Percentiles rank a stretch among this genome's conserved stretches.
These are phyloP conservation scores for Yamadazyma sp. DNA, from an alignment of 805 yeast species.

Conservation along the genomic window DNA sequence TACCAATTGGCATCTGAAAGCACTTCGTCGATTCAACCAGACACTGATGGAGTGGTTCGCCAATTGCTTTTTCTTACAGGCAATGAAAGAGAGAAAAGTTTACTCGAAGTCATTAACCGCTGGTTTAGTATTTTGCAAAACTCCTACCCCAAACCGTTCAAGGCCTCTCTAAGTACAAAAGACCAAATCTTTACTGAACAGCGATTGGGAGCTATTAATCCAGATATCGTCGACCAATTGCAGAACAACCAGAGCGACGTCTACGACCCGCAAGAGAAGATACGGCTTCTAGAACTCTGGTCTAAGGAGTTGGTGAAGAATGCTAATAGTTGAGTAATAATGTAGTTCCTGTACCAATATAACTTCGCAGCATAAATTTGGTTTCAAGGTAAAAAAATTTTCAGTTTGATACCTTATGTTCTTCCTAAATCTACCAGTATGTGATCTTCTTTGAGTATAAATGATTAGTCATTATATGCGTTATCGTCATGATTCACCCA, in stretches of 20 bases:
- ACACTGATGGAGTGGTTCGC: not conserved
- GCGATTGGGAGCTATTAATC: conserved; percentile 21
- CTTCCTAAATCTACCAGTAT: not conserved
- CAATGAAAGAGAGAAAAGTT: conserved; percentile 5
- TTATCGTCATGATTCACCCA: conserved; percentile 48
- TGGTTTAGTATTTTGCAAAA: conserved; percentile 20
- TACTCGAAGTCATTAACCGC: conserved; percentile 9
- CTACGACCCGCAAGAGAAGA: conserved; percentile 6
- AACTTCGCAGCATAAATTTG: conserved; percentile 3
- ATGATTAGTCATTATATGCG: conserved; percentile 39
- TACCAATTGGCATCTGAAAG: too few species aligned
- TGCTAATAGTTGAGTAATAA: not conserved
- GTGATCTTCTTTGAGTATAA: conserved; percentile 12
- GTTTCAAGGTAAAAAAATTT: conserved; percentile 1
- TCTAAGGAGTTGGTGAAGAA: not conserved
- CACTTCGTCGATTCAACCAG: not conserved
- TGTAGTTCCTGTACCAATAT: not conserved
- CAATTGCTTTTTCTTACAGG: conserved; percentile 3
- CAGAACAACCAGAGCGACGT: conserved; percentile 7
- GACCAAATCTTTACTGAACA: conserved; percentile 37
- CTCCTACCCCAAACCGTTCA: conserved; percentile 29
- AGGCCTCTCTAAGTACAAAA: conserved; percentile 30
- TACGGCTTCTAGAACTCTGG: conserved; percentile 7
- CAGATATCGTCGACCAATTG: conserved; percentile 9
- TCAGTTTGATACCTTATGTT: not conserved